Percentiles rank a stretch among this genome's conserved stretches.
phyloP scores from a whole-genome alignment of 306 rosid species.

The Sechiopsis laciniata region DNA sequence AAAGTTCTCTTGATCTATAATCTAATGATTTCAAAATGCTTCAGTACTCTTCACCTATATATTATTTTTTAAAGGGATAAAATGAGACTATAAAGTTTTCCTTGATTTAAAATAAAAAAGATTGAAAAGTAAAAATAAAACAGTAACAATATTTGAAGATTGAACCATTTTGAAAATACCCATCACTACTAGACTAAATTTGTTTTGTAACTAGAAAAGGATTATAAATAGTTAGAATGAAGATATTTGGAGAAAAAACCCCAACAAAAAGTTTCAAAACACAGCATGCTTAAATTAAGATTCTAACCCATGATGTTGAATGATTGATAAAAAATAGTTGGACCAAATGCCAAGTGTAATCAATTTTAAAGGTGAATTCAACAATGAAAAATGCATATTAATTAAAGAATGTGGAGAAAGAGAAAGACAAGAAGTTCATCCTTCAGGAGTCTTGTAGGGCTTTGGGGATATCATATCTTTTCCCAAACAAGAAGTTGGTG shows the following conservation, averaged over 20 bases:
- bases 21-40: neutral
- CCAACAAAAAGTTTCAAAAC: neutral
- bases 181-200: neutral
- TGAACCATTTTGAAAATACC: neutral
- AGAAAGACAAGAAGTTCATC: constrained; percentile 2
- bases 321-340: constrained; percentile 11
- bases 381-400: constrained; percentile 12
- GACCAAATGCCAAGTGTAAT: constrained; percentile 23
- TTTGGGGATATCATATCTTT: constrained; percentile 32
- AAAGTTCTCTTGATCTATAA: neutral
- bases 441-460: constrained; percentile 24
- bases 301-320: constrained; percentile 14
- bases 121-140: neutral
- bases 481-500: constrained; percentile 20
- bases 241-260: neutral
- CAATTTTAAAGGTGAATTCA: constrained; percentile 25
- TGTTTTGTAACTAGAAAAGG: neutral
- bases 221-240: neutral
- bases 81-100: neutral
- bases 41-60: neutral
- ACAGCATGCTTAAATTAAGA: constrained; percentile 21
- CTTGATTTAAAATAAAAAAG: no score
- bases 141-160: neutral
- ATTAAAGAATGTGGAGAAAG: neutral
- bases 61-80: neutral